These are phyloP conservation scores for Neofusicoccum umdonicola DNA, from an alignment of 2,329 filamentous ascomycete species.

Conservation along the genomic window DNA sequence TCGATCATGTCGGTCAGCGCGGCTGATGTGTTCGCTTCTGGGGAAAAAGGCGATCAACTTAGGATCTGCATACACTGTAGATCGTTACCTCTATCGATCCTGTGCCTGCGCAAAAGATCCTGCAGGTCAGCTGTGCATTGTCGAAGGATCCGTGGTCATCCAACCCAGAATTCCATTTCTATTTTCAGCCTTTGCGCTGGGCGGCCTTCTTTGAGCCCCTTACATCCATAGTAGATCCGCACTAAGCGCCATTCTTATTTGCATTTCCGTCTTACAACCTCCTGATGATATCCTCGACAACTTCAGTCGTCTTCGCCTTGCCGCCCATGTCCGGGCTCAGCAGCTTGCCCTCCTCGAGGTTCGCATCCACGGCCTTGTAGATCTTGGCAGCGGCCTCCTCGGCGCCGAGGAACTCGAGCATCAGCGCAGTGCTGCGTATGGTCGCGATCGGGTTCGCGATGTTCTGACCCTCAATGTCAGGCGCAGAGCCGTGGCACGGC, in stretches of 20 bases:
- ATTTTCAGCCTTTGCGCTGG: background rate
- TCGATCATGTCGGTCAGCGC: slow-evolving; percentile 1
- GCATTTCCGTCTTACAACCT: slow-evolving; percentile 58
- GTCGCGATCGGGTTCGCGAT: slow-evolving; percentile 98
- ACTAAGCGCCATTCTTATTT: background rate
- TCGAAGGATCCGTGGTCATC: background rate
- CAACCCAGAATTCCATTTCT: background rate
- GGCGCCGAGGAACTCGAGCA: slow-evolving; percentile 94
- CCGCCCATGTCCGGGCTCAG: slow-evolving; percentile 90
- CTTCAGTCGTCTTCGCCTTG: slow-evolving; percentile 78
- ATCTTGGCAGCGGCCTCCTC: slow-evolving; percentile 84
- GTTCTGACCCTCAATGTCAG: slow-evolving; percentile 88
- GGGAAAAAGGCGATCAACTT: background rate
- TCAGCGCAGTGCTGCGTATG: slow-evolving; percentile 82
- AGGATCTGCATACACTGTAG: slow-evolving; percentile 4
- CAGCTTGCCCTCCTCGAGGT: slow-evolving; percentile 77
- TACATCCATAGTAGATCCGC: background rate
- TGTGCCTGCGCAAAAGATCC: slow-evolving; percentile 11
- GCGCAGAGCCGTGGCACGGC: slow-evolving; percentile 94
- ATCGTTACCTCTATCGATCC: slow-evolving; percentile 6
- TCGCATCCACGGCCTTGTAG: slow-evolving; percentile 87
- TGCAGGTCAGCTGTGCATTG: slow-evolving; percentile 6
- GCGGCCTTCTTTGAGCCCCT: background rate
- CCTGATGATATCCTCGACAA: slow-evolving; percentile 81
- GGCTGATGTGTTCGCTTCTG: slow-evolving; percentile 7